Evolutionary conservation across 768 basidiomycete genomes (phyloP).

Genomic region (Tricholoma sp.): DNA sequence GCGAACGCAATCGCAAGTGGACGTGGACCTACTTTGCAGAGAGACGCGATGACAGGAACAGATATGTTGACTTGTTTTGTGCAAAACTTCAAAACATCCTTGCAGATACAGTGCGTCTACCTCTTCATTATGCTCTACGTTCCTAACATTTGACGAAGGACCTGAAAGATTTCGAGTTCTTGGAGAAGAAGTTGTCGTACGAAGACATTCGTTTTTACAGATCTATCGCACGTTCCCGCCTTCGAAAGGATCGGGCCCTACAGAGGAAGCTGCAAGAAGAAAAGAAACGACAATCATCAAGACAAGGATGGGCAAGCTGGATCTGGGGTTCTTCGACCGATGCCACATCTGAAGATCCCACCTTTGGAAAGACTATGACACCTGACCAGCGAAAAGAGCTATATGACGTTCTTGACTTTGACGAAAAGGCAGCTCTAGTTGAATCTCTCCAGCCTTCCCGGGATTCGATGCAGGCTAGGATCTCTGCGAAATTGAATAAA

Average conservation of each 20-base stretch:
- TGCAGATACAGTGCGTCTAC: slow-evolving; percentile 45
- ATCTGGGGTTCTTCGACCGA: slow-evolving; percentile 64
- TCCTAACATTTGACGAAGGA: slow-evolving; percentile 37
- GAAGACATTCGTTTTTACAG: slow-evolving; percentile 97
- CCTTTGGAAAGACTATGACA: slow-evolving; percentile 69
- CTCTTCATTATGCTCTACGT: not conserved
- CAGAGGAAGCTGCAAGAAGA: slow-evolving; percentile 67
- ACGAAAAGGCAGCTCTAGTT: slow-evolving; percentile 75
- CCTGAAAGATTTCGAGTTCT: slow-evolving; percentile 41
- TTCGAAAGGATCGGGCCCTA: slow-evolving; percentile 79
- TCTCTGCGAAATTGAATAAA: slow-evolving; percentile 74
- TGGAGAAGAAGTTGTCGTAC: slow-evolving; percentile 84
- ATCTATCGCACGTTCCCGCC: slow-evolving; percentile 84
- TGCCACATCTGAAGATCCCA: slow-evolving; percentile 39
- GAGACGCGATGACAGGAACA: slow-evolving; percentile 80
- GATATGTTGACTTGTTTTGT: slow-evolving; percentile 83
- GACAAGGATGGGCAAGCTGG: slow-evolving; percentile 69
- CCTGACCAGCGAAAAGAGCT: slow-evolving; percentile 88
- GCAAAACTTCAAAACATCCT: slow-evolving; percentile 57
- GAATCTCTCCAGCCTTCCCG: slow-evolving; percentile 66
- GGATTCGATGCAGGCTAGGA: slow-evolving; percentile 75
- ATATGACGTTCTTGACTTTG: slow-evolving; percentile 87
- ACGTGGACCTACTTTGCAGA: slow-evolving; percentile 89
- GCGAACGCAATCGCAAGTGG: slow-evolving; percentile 81
- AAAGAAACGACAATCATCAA: slow-evolving; percentile 44